phyloP scores from a whole-genome alignment of 108 stramenopile genomes.

The Stephanodiscus triporus region DNA sequence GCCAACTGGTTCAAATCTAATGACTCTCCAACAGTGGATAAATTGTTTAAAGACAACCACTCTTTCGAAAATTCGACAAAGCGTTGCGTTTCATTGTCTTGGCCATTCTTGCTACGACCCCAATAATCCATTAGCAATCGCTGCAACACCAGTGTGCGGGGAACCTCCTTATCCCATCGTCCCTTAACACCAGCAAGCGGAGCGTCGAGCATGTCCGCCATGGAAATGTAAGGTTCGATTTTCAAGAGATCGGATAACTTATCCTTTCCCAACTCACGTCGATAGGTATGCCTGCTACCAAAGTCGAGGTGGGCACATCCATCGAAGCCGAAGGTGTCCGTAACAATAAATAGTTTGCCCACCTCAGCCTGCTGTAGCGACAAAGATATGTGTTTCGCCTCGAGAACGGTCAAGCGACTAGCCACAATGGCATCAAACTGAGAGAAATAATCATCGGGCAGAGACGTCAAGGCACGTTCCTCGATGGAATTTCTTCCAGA shows the following conservation, averaged over 20 bases:
- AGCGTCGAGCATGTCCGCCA: constrained; percentile 60
- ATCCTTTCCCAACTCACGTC: constrained; percentile 83
- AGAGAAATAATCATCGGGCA: constrained; percentile 71
- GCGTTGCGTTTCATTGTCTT: constrained; percentile 5
- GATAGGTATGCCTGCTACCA: constrained; percentile 64
- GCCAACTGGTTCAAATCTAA: constrained; percentile 45
- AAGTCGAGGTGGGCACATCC: constrained; percentile 82
- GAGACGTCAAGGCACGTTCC: constrained; percentile 43
- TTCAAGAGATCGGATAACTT: constrained; percentile 65
- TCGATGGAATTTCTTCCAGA: constrained; percentile 75
- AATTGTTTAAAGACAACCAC: constrained; percentile 39
- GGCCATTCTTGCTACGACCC: constrained; percentile 4
- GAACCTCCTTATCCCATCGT: constrained; percentile 77
- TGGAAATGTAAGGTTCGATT: constrained; percentile 54
- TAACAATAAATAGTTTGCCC: constrained; percentile 63
- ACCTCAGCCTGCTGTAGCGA: constrained; percentile 28
- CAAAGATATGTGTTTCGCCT: constrained; percentile 65
- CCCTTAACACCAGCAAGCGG: constrained; percentile 58
- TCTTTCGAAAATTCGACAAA: constrained; percentile 42
- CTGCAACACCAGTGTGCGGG: constrained; percentile 69
- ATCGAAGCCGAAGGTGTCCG: constrained; percentile 84
- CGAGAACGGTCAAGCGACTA: constrained; percentile 58
- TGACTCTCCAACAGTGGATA: constrained; percentile 15
- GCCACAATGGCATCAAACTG: constrained; percentile 85
- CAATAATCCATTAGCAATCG: constrained; percentile 77